Evolutionary conservation across 306 rosid species (phyloP).

Genomic region (Malus orientalis): DNA sequence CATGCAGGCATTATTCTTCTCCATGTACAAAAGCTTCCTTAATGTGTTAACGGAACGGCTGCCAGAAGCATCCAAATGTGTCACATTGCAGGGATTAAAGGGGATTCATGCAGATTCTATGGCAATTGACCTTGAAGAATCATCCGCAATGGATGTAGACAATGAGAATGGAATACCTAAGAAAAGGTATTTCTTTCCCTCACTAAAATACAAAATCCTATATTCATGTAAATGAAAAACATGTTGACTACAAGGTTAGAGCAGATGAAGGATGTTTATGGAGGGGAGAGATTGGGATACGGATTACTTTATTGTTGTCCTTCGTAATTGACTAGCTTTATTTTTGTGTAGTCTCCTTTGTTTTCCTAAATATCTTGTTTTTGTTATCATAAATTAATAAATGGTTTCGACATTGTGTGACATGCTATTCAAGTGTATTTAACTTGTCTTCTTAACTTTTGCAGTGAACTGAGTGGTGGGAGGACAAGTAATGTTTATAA

Average conservation of each 20-base stretch:
- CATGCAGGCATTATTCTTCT: constrained; percentile 66
- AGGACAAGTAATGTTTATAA: constrained; percentile 40
- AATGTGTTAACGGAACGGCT: constrained; percentile 69
- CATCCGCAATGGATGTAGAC: constrained; percentile 78
- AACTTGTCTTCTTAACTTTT: constrained; percentile 14
- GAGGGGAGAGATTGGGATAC: not conserved
- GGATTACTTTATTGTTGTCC: not conserved
- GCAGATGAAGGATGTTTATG: not conserved
- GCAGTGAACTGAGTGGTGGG: constrained; percentile 73
- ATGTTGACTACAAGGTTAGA: not conserved
- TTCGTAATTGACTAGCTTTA: not conserved
- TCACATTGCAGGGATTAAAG: constrained; percentile 59
- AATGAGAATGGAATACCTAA: constrained; percentile 51
- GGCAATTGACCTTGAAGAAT: constrained; percentile 72
- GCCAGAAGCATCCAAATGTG: constrained; percentile 54
- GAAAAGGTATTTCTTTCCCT: constrained; percentile 44
- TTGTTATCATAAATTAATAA: not conserved
- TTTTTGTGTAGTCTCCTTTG: not conserved
- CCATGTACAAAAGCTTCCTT: constrained; percentile 68
- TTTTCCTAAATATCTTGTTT: not conserved
- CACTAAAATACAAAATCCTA: not conserved
- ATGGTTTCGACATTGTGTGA: not conserved
- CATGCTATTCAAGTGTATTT: not conserved
- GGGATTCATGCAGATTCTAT: constrained; percentile 46
- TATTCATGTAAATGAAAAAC: not conserved